Evolutionary conservation across 768 basidiomycete genomes (phyloP).

Genomic region (Gelatoporia subvermispora): DNA sequence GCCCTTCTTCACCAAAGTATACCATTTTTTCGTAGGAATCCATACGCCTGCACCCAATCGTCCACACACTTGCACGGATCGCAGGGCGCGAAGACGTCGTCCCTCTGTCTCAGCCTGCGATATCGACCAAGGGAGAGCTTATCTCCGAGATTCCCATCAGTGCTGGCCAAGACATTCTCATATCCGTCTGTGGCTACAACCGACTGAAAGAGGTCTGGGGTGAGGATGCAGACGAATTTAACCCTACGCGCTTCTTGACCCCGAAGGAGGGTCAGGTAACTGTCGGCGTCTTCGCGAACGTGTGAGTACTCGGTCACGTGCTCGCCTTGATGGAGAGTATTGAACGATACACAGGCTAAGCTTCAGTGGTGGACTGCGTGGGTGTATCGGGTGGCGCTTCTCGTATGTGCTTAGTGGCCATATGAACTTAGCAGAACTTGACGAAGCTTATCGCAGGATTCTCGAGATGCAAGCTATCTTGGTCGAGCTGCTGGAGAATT

Average conservation of each 20-base stretch:
- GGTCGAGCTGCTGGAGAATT: constrained; percentile 31
- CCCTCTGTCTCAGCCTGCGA: constrained; percentile 28
- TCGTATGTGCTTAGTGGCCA: constrained; percentile 18
- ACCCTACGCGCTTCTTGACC: constrained; percentile 23
- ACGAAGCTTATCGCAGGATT: constrained; percentile 20
- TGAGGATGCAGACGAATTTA: constrained; percentile 25
- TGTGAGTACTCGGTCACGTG: constrained; percentile 1
- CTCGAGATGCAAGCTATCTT: constrained; percentile 32
- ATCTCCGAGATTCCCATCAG: constrained; percentile 23
- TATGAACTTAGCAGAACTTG: constrained; percentile 9
- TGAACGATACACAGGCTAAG: constrained; percentile 2
- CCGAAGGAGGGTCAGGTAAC: constrained; percentile 12
- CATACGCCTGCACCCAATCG: constrained; percentile 24
- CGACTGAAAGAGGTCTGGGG: constrained; percentile 27
- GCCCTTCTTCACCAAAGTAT: background rate
- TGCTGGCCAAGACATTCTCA: constrained; percentile 19
- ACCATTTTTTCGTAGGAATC: background rate
- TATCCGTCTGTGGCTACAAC: constrained; percentile 27
- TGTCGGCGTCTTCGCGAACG: constrained; percentile 16
- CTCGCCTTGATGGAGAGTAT: background rate
- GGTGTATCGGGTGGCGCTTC: constrained; percentile 27
- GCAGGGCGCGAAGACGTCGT: constrained; percentile 28
- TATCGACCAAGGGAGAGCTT: constrained; percentile 19
- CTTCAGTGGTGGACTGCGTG: constrained; percentile 11
- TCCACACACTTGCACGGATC: constrained; percentile 21